Conservation (phyloP, 1,284 basidiomycete species). For the Rhodofomes roseus region DNA sequence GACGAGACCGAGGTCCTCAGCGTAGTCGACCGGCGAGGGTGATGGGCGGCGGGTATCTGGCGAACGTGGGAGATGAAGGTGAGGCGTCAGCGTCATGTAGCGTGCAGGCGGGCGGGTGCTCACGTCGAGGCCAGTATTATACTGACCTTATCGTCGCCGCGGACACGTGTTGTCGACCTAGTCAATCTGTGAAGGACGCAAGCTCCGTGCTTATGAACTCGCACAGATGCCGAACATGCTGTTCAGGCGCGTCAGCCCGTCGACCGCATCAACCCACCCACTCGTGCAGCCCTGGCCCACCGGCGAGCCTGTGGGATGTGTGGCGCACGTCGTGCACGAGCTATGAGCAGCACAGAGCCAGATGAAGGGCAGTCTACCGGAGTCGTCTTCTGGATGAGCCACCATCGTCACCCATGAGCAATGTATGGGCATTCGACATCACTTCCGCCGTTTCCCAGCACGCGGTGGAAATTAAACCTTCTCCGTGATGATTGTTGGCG, state of each 20-base stretch:
- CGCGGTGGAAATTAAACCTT: not conserved
- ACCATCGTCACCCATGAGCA: not conserved
- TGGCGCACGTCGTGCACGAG: not conserved
- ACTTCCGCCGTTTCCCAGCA: not conserved
- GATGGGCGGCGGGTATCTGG: not conserved
- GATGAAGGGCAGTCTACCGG: not conserved
- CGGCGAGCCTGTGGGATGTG: too few species aligned
- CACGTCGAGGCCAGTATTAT: not conserved
- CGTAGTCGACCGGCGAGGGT: not conserved
- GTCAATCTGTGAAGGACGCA: not conserved
- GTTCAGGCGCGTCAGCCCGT: not conserved
- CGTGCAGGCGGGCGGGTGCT: not conserved
- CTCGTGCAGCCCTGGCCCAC: not conserved
- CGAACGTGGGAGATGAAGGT: conserved; percentile 1
- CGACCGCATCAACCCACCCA: not conserved
- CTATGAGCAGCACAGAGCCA: not conserved
- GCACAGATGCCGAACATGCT: conserved; percentile 1
- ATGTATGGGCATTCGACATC: not conserved
- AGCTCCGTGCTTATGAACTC: not conserved
- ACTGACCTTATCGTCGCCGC: not conserved
- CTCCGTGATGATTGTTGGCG: not conserved
- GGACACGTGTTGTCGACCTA: not conserved
- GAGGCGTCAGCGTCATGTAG: conserved; percentile 2
- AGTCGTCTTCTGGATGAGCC: not conserved
- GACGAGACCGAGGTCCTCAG: not conserved